These are phyloP conservation scores for Melampsora americana DNA, from an alignment of 1,284 basidiomycete genomes.

Conservation along the genomic window DNA sequence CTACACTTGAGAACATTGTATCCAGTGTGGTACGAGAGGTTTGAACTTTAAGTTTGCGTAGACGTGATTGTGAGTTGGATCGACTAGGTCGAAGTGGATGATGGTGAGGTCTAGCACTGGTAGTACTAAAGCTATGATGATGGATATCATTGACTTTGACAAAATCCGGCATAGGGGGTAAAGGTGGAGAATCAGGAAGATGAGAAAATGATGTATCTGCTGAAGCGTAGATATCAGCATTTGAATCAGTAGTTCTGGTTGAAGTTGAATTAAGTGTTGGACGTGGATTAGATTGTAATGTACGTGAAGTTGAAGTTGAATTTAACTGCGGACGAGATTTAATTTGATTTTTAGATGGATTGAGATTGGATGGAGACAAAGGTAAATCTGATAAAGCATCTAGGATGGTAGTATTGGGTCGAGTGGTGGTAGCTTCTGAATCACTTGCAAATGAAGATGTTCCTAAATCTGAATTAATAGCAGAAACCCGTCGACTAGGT, in stretches of 20 bases:
- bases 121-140: too few relatives aligned
- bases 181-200: not conserved
- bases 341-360: too few relatives aligned
- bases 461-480: too few relatives aligned
- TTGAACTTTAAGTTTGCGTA: not conserved
- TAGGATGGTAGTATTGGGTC: too few relatives aligned
- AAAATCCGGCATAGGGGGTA: slow-evolving; percentile 6
- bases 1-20: not conserved
- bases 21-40: not conserved
- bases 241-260: not conserved
- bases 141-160: not conserved
- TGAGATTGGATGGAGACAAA: too few relatives aligned
- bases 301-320: not conserved
- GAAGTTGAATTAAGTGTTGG: not conserved
- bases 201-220: not conserved
- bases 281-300: slow-evolving; percentile 1
- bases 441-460: too few relatives aligned
- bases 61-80: not conserved
- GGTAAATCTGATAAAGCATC: too few relatives aligned
- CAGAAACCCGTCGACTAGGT: too few relatives aligned
- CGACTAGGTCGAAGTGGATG: too few relatives aligned
- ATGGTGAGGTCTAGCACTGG: too few relatives aligned
- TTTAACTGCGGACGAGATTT: too few relatives aligned
- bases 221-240: not conserved
- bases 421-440: too few relatives aligned